A percentile compares a stretch with the other conserved stretches of the same genome.
Evolutionary conservation across 805 yeast genomes (phyloP).

Genomic region (Barnettozyma pratensis): DNA sequence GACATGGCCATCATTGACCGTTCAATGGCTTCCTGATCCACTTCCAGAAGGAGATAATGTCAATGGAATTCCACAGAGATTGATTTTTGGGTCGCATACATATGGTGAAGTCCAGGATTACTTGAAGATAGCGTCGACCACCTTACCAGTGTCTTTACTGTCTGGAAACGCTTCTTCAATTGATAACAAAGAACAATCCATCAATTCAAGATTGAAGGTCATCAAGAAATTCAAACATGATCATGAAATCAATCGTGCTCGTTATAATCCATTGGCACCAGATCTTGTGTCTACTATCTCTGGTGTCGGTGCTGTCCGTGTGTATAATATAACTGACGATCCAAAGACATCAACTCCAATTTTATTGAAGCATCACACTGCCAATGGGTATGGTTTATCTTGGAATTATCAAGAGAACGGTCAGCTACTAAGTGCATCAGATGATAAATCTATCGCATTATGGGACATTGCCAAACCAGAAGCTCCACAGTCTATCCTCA

Average conservation of each 20-base stretch:
- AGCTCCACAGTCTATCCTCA: constrained; percentile 29
- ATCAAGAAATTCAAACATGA: constrained; percentile 55
- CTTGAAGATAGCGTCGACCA: constrained; percentile 59
- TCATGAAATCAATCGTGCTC: constrained; percentile 68
- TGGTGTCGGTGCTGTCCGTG: constrained; percentile 56
- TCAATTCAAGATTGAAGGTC: constrained; percentile 54
- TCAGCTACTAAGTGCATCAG: constrained; percentile 54
- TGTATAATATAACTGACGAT: constrained; percentile 37
- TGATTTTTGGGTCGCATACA: constrained; percentile 70
- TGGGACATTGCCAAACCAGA: constrained; percentile 42
- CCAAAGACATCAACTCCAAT: constrained; percentile 22
- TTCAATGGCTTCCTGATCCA: constrained; percentile 65
- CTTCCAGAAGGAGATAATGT: constrained; percentile 16
- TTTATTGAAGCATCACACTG: constrained; percentile 45
- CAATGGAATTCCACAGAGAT: constrained; percentile 36
- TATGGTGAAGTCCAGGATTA: constrained; percentile 63
- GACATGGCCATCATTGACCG: constrained; percentile 77
- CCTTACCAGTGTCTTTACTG: constrained; percentile 43
- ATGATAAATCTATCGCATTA: constrained; percentile 57
- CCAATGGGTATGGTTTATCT: constrained; percentile 70
- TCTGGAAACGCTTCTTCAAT: constrained; percentile 2
- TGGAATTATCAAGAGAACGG: constrained; percentile 53
- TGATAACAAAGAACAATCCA: constrained; percentile 23
- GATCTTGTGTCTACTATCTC: constrained; percentile 58
- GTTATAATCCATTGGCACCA: constrained; percentile 60